Evolutionary conservation across 2,329 filamentous ascomycete genomes (phyloP).

Genomic region (Endothia cerciana): DNA sequence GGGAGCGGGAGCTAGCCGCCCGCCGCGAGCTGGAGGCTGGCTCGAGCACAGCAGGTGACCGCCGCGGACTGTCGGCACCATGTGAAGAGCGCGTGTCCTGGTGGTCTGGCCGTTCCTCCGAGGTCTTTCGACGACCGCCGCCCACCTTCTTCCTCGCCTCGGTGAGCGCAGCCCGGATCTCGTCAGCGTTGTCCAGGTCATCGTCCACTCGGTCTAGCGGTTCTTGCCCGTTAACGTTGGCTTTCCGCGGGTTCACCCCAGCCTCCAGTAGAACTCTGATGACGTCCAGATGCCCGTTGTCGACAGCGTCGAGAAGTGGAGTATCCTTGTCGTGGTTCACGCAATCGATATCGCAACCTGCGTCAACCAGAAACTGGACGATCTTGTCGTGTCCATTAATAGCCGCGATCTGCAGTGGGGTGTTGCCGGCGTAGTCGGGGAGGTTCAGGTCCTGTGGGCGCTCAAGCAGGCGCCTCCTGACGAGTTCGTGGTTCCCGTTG

Average conservation of each 20-base stretch:
- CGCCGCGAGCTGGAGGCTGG: conserved; percentile 47
- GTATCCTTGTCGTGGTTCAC: conserved; percentile 85
- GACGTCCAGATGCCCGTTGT: conserved; percentile 90
- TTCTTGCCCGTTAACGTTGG: conserved; percentile 91
- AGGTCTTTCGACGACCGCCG: conserved; percentile 57
- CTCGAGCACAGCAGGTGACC: conserved; percentile 52
- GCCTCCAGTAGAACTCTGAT: conserved; percentile 82
- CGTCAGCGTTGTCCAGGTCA: conserved; percentile 76
- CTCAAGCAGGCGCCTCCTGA: conserved; percentile 74
- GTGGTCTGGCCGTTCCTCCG: conserved; percentile 57
- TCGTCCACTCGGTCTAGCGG: conserved; percentile 82
- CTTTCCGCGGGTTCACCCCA: conserved; percentile 87
- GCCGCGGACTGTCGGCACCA: conserved; percentile 60
- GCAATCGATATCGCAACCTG: conserved; percentile 83
- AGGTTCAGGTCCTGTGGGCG: conserved; percentile 87
- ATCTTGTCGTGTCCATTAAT: conserved; percentile 86
- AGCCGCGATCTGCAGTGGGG: conserved; percentile 89
- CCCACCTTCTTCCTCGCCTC: conserved; percentile 61
- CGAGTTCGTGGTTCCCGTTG: conserved; percentile 78
- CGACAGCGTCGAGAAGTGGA: conserved; percentile 91
- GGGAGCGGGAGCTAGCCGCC: conserved; percentile 60
- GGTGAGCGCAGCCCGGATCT: conserved; percentile 72
- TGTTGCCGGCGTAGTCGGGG: conserved; percentile 94
- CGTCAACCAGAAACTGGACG: conserved; percentile 82
- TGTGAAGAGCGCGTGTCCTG: conserved; percentile 52